Evolutionary conservation across 371 early-diverging fungal species (phyloP), one percentile per base, ranked within the genome.

Genomic region (Syncephalis plumigaleata): DNA sequence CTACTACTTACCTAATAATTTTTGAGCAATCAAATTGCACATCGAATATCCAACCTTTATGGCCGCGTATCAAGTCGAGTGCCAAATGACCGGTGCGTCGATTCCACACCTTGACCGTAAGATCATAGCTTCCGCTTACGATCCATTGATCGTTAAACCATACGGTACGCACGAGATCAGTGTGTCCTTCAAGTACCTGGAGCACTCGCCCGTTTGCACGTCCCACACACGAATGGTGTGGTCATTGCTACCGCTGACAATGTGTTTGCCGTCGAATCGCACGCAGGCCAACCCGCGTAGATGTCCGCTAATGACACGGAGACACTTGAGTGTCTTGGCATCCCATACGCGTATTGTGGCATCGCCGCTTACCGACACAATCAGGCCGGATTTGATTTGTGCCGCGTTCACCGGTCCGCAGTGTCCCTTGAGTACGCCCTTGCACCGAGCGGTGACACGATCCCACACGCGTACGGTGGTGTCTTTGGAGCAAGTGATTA

Each of bases 81-180:
- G 64, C 59, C 44, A 66, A 65, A 40, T 67, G 45, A 46, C 70
- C 72, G 2, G 67, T 55, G 3, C 53, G 52, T 45, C 77, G 63
- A 58, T 94, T 87, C 90, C 93, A 97, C 36, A 97, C 85, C 55
- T 91, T 92, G 46, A 98, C 81, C 2, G 86, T 79, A 53, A 89
- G 86, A 63, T 98, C 99, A 58, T 95, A 94, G 7, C 78, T 74
- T 4, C 91, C 88, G 13, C 75, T 74, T 8, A 88, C 84, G 26
- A 88, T 73, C 63, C 9, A 75, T 69, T 9, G 63, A 36, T 83
- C 79, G 59, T 93, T 63, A 49, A 73, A 83, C 42, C 82, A 82
- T 27, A 98, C 65, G 11, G 92, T 95, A 36, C 93, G 74, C 11
- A 98, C 97, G 24, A 95, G 64, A 36, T 85, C 85, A 15, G 73